A percentile compares a stretch with the other conserved stretches of the same genome.
These are phyloP conservation scores for Alopecurus myosuroides DNA, from an alignment of 176 grass and related monocot species.

Conservation along the genomic window DNA sequence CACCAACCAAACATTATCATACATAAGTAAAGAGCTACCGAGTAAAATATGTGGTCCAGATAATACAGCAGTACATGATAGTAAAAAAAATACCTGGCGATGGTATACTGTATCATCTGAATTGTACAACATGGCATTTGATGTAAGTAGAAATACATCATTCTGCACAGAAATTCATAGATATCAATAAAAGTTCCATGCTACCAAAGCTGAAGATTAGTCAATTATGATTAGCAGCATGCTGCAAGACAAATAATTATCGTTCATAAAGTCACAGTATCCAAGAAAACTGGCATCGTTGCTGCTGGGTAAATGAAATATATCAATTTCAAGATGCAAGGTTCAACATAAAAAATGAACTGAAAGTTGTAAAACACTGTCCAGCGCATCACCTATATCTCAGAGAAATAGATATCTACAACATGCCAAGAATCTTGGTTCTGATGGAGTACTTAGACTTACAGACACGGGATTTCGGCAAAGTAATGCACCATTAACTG, in stretches of 20 bases:
- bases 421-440: background rate
- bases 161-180: conserved; percentile 31
- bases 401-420: background rate
- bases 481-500: background rate
- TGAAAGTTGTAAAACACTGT: background rate
- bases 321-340: conserved; percentile 13
- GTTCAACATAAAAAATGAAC: background rate
- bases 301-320: background rate
- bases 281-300: background rate
- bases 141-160: conserved; percentile 74
- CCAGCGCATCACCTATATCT: background rate
- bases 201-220: background rate
- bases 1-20: background rate
- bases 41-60: background rate
- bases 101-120: conserved; percentile 66
- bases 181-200: background rate
- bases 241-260: conserved; percentile 10
- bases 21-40: background rate
- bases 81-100: conserved; percentile 54
- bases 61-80: background rate
- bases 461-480: conserved; percentile 8
- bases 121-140: conserved; percentile 85
- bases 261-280: background rate
- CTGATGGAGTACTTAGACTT: background rate
- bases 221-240: conserved; percentile 12